Conservation (phyloP, 2,329 filamentous ascomycete genomes). For the Cytospora chrysosperma region DNA sequence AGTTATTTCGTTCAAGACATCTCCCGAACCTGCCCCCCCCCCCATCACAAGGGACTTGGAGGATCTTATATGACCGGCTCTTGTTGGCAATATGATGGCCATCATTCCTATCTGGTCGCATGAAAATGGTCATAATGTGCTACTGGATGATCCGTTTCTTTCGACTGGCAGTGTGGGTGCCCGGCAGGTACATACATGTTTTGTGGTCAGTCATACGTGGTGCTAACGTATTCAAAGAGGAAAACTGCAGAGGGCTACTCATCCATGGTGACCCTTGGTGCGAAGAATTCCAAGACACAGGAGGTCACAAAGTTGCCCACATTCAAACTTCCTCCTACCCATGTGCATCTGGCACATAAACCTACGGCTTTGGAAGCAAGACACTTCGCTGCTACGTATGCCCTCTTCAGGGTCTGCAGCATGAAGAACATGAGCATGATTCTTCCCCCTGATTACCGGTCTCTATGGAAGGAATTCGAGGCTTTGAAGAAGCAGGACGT, state of each 20-base stretch:
- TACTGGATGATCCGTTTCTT: neutral
- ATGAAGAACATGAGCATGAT: conserved; percentile 97
- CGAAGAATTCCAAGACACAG: conserved; percentile 77
- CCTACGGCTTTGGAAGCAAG: conserved; percentile 84
- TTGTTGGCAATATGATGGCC: neutral
- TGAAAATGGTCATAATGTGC: neutral
- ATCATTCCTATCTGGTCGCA: neutral
- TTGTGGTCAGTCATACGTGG: neutral
- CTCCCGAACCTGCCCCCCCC: too few relatives aligned
- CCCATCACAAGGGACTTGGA: neutral
- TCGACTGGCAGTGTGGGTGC: conserved; percentile 18
- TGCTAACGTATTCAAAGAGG: conserved; percentile 37
- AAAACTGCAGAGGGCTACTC: conserved; percentile 74
- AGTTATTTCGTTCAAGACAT: neutral
- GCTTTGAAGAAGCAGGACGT: conserved; percentile 78
- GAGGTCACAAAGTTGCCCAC: conserved; percentile 73
- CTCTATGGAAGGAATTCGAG: conserved; percentile 89
- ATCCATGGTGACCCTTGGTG: conserved; percentile 76
- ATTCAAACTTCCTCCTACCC: conserved; percentile 74
- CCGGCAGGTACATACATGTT: conserved; percentile 28
- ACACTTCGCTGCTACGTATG: conserved; percentile 91
- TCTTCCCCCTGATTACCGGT: conserved; percentile 84
- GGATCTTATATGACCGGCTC: neutral
- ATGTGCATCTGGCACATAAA: conserved; percentile 73
- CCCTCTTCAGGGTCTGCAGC: conserved; percentile 85